Percentiles rank a stretch among this genome's conserved stretches.
These are phyloP conservation scores for Leccinum subrobustum DNA, from an alignment of 1,284 basidiomycete genomes.

Conservation along the genomic window DNA sequence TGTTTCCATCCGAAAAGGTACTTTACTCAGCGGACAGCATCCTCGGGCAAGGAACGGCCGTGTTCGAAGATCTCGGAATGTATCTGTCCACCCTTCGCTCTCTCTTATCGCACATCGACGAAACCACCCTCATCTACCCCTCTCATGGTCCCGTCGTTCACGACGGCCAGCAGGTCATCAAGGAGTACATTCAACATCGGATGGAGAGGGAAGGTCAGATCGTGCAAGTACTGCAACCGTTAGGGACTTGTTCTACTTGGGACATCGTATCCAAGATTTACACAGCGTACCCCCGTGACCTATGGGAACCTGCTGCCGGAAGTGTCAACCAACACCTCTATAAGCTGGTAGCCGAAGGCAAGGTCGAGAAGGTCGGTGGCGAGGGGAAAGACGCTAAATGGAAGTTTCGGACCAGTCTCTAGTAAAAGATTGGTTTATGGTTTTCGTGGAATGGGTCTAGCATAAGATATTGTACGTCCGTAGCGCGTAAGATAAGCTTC, in stretches of 20 bases:
- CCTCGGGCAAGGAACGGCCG: constrained; percentile 86
- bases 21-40: constrained; percentile 92
- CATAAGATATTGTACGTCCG: constrained; percentile 8
- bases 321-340: constrained; percentile 72
- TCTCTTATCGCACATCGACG: constrained; percentile 48
- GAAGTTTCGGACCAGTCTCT: constrained; percentile 26
- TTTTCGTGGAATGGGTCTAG: not conserved
- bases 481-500: constrained; percentile 20
- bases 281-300: constrained; percentile 62
- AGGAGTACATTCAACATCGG: constrained; percentile 80
- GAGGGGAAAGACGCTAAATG: constrained; percentile 43
- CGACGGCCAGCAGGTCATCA: constrained; percentile 58
- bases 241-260: constrained; percentile 58
- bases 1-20: constrained; percentile 59
- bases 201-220: constrained; percentile 83
- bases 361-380: constrained; percentile 50
- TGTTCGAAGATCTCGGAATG: constrained; percentile 81
- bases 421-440: not conserved
- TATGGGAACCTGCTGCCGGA: constrained; percentile 74
- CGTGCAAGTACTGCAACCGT: constrained; percentile 51
- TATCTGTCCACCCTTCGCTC: constrained; percentile 74
- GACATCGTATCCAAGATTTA: constrained; percentile 67
- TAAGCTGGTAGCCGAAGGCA: constrained; percentile 71
- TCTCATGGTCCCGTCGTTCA: constrained; percentile 83
- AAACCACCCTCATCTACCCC: constrained; percentile 67